Evolutionary conservation across 495 filamentous ascomycete species (phyloP).

Genomic region (Usnea hakonensis): DNA sequence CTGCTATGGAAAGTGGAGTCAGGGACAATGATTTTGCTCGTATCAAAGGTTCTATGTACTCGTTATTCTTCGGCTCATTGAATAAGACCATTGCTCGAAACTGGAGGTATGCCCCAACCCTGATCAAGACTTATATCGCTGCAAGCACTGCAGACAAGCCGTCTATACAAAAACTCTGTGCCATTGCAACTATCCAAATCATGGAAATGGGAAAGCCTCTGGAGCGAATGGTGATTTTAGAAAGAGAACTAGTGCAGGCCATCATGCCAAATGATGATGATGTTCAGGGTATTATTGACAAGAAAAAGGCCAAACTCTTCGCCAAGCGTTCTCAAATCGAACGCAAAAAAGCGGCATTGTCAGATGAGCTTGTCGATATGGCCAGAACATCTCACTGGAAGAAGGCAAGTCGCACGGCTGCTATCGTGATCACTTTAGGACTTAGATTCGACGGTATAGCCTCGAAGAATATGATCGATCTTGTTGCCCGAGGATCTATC

Average conservation of each 20-base stretch:
- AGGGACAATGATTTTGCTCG: slow-evolving; percentile 73
- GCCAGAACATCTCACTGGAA: slow-evolving; percentile 87
- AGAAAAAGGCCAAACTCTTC: slow-evolving; percentile 61
- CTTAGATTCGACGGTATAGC: slow-evolving; percentile 84
- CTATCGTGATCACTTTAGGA: slow-evolving; percentile 81
- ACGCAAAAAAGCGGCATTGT: slow-evolving; percentile 69
- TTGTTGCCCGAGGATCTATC: slow-evolving; percentile 77
- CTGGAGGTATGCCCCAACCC: slow-evolving; percentile 82
- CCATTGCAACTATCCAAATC: slow-evolving; percentile 70
- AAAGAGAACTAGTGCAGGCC: slow-evolving; percentile 59
- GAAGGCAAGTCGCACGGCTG: slow-evolving; percentile 77
- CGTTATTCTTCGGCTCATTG: slow-evolving; percentile 78
- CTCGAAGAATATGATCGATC: slow-evolving; percentile 68
- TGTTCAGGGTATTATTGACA: slow-evolving; percentile 52
- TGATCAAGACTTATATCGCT: slow-evolving; percentile 83
- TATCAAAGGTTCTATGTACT: slow-evolving; percentile 91
- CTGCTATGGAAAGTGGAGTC: slow-evolving; percentile 71
- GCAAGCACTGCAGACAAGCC: slow-evolving; percentile 85
- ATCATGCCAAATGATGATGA: slow-evolving; percentile 65
- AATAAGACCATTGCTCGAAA: slow-evolving; percentile 80
- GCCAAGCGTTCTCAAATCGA: slow-evolving; percentile 70
- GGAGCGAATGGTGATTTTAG: slow-evolving; percentile 79
- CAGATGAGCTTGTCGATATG: slow-evolving; percentile 70
- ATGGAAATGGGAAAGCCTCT: slow-evolving; percentile 84
- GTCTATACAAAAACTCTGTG: slow-evolving; percentile 85